These are phyloP conservation scores for Toxicodendron radicans DNA, from an alignment of 345 rosid species.

Conservation along the genomic window DNA sequence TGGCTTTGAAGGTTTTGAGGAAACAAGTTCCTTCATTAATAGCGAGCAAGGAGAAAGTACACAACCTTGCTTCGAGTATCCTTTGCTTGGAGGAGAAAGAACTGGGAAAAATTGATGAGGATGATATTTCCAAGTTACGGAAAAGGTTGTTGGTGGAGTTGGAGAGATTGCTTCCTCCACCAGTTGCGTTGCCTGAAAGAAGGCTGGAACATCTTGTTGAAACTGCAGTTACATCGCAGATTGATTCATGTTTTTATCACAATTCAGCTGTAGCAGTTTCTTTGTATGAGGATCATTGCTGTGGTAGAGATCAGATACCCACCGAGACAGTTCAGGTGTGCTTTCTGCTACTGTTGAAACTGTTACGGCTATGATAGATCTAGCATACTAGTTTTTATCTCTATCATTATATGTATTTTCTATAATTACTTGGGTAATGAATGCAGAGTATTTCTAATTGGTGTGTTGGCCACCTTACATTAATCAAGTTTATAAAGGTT, in stretches of 20 bases:
- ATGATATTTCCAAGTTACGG: conserved; percentile 42
- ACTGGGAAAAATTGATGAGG: conserved; percentile 34
- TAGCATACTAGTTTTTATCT: neutral
- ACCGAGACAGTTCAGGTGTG: conserved; percentile 77
- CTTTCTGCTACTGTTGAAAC: conserved; percentile 21
- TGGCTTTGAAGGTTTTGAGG: conserved; percentile 56
- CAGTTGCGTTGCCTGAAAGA: conserved; percentile 55
- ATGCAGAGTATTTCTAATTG: neutral
- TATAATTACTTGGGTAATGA: neutral
- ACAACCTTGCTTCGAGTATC: conserved; percentile 53
- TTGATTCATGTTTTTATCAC: conserved; percentile 73
- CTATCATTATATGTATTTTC: neutral
- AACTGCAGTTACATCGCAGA: conserved; percentile 52
- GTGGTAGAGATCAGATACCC: conserved; percentile 78
- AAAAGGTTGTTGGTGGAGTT: conserved; percentile 53
- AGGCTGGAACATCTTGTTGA: conserved; percentile 78
- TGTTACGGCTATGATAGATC: neutral
- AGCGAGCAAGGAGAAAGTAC: conserved; percentile 57
- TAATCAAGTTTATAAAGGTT: neutral
- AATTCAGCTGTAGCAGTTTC: conserved; percentile 58
- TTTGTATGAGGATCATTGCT: conserved; percentile 70
- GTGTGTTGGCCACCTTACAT: neutral
- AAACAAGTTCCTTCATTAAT: conserved; percentile 50
- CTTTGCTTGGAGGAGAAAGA: conserved; percentile 49
- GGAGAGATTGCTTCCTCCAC: conserved; percentile 61